Percentiles rank a stretch among this genome's conserved stretches.
phyloP scores from a whole-genome alignment of 441 rosid genomes.

The Raphanus hybrid region DNA sequence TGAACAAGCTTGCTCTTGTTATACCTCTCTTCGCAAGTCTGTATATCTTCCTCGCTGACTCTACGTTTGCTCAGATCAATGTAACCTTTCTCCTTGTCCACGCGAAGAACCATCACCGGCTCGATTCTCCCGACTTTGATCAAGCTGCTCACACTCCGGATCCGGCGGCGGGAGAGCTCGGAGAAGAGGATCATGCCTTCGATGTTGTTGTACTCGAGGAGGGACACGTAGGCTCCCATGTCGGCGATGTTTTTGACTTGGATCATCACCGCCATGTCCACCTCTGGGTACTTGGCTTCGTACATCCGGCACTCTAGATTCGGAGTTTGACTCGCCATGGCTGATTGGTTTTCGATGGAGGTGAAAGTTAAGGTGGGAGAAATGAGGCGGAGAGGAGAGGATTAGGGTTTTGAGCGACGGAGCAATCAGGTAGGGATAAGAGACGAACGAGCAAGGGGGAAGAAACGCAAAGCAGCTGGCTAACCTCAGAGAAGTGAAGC shows the following conservation, averaged over 20 bases:
- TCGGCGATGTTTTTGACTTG: slow-evolving; percentile 97
- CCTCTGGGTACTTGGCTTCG: too few species aligned
- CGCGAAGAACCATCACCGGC: slow-evolving; percentile 97
- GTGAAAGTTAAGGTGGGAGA: background rate
- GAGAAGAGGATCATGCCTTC: slow-evolving; percentile 98
- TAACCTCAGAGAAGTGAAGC: too few species aligned
- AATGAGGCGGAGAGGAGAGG: background rate
- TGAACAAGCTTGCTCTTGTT: slow-evolving; percentile 99
- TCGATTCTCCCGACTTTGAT: slow-evolving; percentile 75
- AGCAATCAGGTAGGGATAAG: slow-evolving; percentile 28
- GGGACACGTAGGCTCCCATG: slow-evolving; percentile 95
- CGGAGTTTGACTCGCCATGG: background rate
- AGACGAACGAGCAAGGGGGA: background rate
- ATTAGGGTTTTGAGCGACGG: slow-evolving; percentile 51
- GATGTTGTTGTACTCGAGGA: slow-evolving; percentile 94
- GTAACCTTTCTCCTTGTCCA: slow-evolving; percentile 90
- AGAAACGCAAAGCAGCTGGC: too few species aligned
- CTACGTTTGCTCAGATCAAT: slow-evolving; percentile 95
- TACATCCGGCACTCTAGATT: background rate
- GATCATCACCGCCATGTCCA: slow-evolving; percentile 44
- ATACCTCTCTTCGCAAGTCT: slow-evolving; percentile 94
- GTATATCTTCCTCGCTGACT: slow-evolving; percentile 92
- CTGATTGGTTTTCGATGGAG: background rate
- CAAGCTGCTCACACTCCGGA: too few species aligned
- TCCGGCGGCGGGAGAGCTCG: slow-evolving; percentile 62